Conservation (phyloP, 345 rosid genomes). For the Streptanthus diversifolius region DNA sequence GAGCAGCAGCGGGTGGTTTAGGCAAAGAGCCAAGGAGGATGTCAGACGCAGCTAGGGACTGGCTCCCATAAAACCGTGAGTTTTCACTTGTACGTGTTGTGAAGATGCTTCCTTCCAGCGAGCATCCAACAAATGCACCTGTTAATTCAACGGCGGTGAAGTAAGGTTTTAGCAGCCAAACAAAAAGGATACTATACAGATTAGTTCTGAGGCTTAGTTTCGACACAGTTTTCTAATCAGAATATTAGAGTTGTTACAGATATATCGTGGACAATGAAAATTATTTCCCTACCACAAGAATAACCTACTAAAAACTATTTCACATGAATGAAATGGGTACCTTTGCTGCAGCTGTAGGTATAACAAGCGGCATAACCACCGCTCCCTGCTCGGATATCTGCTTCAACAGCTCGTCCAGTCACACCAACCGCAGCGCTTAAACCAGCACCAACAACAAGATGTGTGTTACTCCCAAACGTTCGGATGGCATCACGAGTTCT, state of each 20-base stretch:
- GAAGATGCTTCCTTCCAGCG: conserved; percentile 83
- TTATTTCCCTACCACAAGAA: neutral
- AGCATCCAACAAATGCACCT: conserved; percentile 96
- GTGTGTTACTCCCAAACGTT: conserved; percentile 82
- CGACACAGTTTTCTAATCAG: neutral
- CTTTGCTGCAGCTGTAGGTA: conserved; percentile 98
- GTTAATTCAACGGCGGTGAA: conserved; percentile 7
- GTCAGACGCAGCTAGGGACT: conserved; percentile 63
- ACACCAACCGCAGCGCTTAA: conserved; percentile 84
- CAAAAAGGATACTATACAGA: neutral
- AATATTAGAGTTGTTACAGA: neutral
- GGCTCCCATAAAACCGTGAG: conserved; percentile 81
- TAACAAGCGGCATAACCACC: conserved; percentile 96
- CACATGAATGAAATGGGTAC: conserved; percentile 36
- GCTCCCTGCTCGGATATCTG: conserved; percentile 85
- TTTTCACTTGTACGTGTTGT: conserved; percentile 69
- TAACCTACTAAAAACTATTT: neutral
- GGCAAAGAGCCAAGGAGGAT: conserved; percentile 82
- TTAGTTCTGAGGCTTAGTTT: neutral
- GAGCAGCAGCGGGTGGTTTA: conserved; percentile 79
- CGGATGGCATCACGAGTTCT: conserved; percentile 78
- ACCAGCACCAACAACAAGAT: conserved; percentile 90
- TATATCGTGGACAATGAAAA: neutral
- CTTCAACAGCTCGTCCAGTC: conserved; percentile 82
- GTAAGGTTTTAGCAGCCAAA: neutral